A percentile compares a stretch with the other conserved stretches of the same genome.
These are phyloP conservation scores for Colletotrichum sojae DNA, from an alignment of 2,329 filamentous ascomycete species.

Conservation along the genomic window DNA sequence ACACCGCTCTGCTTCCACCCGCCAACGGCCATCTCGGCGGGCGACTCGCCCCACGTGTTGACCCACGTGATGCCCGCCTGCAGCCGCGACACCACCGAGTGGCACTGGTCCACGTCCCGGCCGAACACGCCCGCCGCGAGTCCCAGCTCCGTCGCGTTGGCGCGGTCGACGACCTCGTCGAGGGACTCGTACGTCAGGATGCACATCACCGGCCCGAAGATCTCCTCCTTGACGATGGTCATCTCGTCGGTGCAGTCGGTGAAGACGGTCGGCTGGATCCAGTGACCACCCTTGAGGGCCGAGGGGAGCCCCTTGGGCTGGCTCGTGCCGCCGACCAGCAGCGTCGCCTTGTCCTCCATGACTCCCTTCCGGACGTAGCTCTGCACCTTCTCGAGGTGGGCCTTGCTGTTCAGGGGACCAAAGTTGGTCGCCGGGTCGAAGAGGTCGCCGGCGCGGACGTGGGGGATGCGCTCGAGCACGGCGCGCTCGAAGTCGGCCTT, in stretches of 20 bases:
- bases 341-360: slow-evolving; percentile 78
- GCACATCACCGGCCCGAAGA: slow-evolving; percentile 90
- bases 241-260: slow-evolving; percentile 88
- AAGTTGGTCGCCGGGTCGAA: slow-evolving; percentile 83
- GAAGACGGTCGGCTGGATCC: slow-evolving; percentile 88
- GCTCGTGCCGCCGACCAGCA: slow-evolving; percentile 80
- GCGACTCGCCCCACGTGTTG: slow-evolving; percentile 93
- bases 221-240: slow-evolving; percentile 85
- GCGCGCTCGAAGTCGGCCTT: slow-evolving; percentile 77
- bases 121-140: slow-evolving; percentile 90
- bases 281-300: slow-evolving; percentile 76
- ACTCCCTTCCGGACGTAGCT: slow-evolving; percentile 83
- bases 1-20: slow-evolving; percentile 94
- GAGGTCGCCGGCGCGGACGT: slow-evolving; percentile 83
- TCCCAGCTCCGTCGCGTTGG: slow-evolving; percentile 83
- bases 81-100: slow-evolving; percentile 78
- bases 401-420: slow-evolving; percentile 82
- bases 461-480: slow-evolving; percentile 80
- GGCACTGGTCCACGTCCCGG: slow-evolving; percentile 79
- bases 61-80: slow-evolving; percentile 93
- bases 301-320: slow-evolving; percentile 66
- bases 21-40: slow-evolving; percentile 92
- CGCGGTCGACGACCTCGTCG: slow-evolving; percentile 78
- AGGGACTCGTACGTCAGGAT: slow-evolving; percentile 81
- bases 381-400: slow-evolving; percentile 84